Base-by-base conservation (phyloP, 2,329 filamentous ascomycete species). In the Zasmidium citrigriseum region DNA sequence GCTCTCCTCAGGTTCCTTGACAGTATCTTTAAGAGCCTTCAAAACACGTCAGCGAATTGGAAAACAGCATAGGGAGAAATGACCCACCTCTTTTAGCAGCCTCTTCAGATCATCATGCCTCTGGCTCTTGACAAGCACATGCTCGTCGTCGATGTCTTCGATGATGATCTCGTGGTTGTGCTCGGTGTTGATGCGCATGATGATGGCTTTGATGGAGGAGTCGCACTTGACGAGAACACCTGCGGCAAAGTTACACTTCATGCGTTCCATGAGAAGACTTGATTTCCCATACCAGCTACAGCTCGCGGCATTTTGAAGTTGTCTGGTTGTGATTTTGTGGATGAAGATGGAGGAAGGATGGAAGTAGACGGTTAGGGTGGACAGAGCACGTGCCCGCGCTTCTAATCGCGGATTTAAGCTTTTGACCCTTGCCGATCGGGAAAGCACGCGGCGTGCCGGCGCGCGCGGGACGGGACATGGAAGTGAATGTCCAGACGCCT, bases 141-240 rank as follows among this genome's bases (percentile, higher is more conserved):
- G 87, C 71, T 89, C 84, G 59, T 93, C 89, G 75, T 93, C 89
- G 1, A 93, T 82, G 62, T 92, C 89, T 68, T 92, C 89, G 62
- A 92, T 89, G 70, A 93, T 89, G 72, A 86, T 90, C 64, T 88
- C 86, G 74, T 92, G 86, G 65, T 83, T 82, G 57, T 77, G 70
- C 57, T 84, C 80, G 67, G 80, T 83, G 75, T 93, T 88, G 66
- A 93, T 89, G 69, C 87, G 89, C 67, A 90, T 80, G 69, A 93
- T 88, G 78, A 93, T 91, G 63, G 90, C 89, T 76, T 92, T 93
- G 82, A 93, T 92, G 46, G 89, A 90, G n/a, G 90, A 88, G 72
- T 93, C 90, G 76, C 89, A 91, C 75, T 91, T 86, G 75, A 93
- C 86, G 64, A 93, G 82, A 24, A 90, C 87, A 62, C 89, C 89